phyloP scores from a whole-genome alignment of 805 yeast genomes.

The Wickerhamiella musiphila region DNA sequence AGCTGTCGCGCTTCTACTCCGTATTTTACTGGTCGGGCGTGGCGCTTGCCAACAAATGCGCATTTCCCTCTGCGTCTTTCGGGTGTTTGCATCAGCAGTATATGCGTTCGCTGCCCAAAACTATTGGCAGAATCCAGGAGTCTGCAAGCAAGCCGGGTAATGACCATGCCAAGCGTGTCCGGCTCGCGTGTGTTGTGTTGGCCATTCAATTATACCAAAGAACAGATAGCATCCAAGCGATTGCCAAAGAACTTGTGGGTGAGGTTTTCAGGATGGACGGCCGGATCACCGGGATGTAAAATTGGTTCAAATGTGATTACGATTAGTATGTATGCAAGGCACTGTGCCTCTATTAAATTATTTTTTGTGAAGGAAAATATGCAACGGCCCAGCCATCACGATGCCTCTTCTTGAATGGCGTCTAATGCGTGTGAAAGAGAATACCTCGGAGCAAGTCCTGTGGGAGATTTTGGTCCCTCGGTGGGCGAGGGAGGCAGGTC shows the following conservation, averaged over 20 bases:
- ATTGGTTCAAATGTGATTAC: too few species aligned
- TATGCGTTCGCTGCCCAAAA: background rate
- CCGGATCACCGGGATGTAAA: too few species aligned
- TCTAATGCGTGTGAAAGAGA: slow-evolving; percentile 3
- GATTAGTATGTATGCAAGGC: too few species aligned
- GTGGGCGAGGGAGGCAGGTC: slow-evolving; percentile 5
- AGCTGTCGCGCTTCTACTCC: slow-evolving; percentile 18
- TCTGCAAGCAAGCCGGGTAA: background rate
- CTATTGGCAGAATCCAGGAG: background rate
- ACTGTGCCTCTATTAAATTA: too few species aligned
- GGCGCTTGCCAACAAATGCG: slow-evolving; percentile 17
- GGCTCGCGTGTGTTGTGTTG: slow-evolving; percentile 14
- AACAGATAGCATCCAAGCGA: slow-evolving; percentile 17
- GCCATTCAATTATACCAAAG: slow-evolving; percentile 18
- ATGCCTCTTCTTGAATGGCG: slow-evolving; percentile 3
- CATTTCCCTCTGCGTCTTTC: slow-evolving; percentile 20
- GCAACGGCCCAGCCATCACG: too few species aligned
- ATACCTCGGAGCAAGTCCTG: background rate
- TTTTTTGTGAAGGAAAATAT: too few species aligned
- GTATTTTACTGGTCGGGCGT: slow-evolving; percentile 19
- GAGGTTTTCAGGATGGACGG: slow-evolving; percentile 17
- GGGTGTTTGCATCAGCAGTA: slow-evolving; percentile 13
- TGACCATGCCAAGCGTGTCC: slow-evolving; percentile 14
- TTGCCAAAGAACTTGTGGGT: slow-evolving; percentile 22
- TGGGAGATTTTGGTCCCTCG: slow-evolving; percentile 1